Percentiles rank a stretch among this genome's conserved stretches.
These are phyloP conservation scores for Wickerhamomyces subpelliculosus DNA, from an alignment of 805 yeast genomes.

Conservation along the genomic window DNA sequence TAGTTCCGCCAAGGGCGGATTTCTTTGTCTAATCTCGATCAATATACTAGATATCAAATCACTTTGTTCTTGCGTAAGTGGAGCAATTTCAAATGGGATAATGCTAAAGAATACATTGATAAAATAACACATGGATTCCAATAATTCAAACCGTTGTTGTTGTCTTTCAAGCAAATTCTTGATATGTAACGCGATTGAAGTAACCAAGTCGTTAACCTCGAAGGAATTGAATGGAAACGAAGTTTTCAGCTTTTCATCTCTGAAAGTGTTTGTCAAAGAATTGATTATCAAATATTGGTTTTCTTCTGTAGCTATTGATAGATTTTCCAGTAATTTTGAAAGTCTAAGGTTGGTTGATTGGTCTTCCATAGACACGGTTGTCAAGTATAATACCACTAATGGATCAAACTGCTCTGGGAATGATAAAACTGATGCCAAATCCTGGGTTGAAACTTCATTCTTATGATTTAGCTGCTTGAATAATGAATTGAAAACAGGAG, in stretches of 20 bases:
- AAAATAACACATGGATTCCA: slow-evolving; percentile 8
- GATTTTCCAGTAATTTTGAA: slow-evolving; percentile 6
- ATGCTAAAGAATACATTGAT: slow-evolving; percentile 7
- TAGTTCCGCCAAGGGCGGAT: background rate
- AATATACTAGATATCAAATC: slow-evolving; percentile 5
- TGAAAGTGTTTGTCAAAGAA: slow-evolving; percentile 9
- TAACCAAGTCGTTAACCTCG: slow-evolving; percentile 11
- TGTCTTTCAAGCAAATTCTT: slow-evolving; percentile 5
- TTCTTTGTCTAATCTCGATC: background rate
- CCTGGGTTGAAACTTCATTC: slow-evolving; percentile 11
- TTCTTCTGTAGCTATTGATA: slow-evolving; percentile 5
- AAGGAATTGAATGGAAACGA: slow-evolving; percentile 7
- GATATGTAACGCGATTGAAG: slow-evolving; percentile 7
- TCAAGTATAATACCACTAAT: slow-evolving; percentile 12
- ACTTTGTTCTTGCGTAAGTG: slow-evolving; percentile 4
- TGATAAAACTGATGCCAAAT: slow-evolving; percentile 7
- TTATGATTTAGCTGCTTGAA: slow-evolving; percentile 19
- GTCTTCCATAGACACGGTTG: slow-evolving; percentile 1
- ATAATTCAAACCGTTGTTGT: background rate
- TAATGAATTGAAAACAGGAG: slow-evolving; percentile 11
- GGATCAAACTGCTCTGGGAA: slow-evolving; percentile 12
- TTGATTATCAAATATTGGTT: slow-evolving; percentile 16
- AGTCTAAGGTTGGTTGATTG: slow-evolving; percentile 9
- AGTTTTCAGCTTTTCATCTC: slow-evolving; percentile 4
- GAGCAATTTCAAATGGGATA: slow-evolving; percentile 5